A percentile compares a stretch with the other conserved stretches of the same genome.
Conservation (phyloP, 2,329 filamentous ascomycete genomes). For the Endoconidiophora laricicola region DNA sequence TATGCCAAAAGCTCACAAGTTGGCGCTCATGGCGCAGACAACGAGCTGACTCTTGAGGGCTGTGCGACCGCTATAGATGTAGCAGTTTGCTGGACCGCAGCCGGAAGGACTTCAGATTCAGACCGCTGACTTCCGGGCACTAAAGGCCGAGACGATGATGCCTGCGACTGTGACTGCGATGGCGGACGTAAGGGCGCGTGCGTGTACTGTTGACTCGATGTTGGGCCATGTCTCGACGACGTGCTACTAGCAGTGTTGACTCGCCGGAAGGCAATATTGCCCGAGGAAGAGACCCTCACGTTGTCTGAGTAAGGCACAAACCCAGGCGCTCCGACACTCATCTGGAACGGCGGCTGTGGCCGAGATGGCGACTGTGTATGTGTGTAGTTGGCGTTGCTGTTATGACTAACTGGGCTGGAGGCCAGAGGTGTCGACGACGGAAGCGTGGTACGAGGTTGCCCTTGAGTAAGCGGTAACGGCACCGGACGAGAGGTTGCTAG, state of each 20-base stretch:
- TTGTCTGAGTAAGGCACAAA: not conserved
- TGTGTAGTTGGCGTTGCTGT: not conserved
- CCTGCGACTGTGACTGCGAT: not conserved
- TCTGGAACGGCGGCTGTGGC: not conserved
- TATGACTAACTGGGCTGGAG: not conserved
- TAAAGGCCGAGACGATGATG: not conserved
- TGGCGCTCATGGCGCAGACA: too few species aligned
- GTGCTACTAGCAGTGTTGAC: too few species aligned
- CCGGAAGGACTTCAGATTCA: too few species aligned
- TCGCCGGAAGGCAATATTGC: too few species aligned
- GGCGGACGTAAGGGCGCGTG: not conserved
- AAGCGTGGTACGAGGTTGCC: not conserved
- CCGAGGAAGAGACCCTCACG: too few species aligned
- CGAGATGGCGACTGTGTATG: not conserved
- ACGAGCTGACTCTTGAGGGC: too few species aligned
- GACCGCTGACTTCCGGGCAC: too few species aligned
- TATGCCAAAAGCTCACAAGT: too few species aligned
- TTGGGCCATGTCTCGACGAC: too few species aligned
- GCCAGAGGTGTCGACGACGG: not conserved
- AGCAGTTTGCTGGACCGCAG: too few species aligned
- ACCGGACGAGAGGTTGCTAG: not conserved
- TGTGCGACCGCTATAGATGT: too few species aligned
- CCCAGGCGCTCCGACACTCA: slow-evolving; percentile 1
- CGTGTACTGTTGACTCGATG: not conserved
- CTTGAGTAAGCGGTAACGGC: slow-evolving; percentile 1